Evolutionary conservation across 2,329 filamentous ascomycete genomes (phyloP).

Genomic region (Aspergillus novoparasiticus): DNA sequence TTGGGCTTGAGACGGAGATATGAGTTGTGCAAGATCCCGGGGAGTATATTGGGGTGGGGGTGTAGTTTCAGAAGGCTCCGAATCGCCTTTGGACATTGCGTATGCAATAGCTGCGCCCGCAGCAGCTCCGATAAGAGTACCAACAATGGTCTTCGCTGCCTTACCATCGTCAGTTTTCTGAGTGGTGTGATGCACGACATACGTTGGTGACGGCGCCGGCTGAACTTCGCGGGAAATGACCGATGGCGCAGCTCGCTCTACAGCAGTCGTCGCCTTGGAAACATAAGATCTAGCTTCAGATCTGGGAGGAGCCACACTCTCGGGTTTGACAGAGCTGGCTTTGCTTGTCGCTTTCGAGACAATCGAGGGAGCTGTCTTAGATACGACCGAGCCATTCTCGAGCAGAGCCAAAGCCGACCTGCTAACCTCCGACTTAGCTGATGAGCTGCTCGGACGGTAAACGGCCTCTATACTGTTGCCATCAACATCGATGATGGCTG

Average conservation of each 20-base stretch:
- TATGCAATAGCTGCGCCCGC: constrained; percentile 78
- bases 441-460: constrained; percentile 49
- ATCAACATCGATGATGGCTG: constrained; percentile 73
- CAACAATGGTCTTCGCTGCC: constrained; percentile 65
- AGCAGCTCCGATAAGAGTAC: constrained; percentile 76
- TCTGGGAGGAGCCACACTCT: constrained; percentile 32
- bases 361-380: neutral
- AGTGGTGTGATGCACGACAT: constrained; percentile 24
- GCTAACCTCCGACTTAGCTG: constrained; percentile 31
- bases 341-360: constrained; percentile 33
- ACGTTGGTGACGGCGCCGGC: constrained; percentile 25
- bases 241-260: constrained; percentile 25
- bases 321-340: constrained; percentile 31
- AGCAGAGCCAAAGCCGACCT: constrained; percentile 38
- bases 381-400: constrained; percentile 41
- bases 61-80: constrained; percentile 26
- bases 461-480: constrained; percentile 83
- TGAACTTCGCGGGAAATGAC: constrained; percentile 26
- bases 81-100: constrained; percentile 66
- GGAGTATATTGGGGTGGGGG: constrained; percentile 29
- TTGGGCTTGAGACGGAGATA: constrained; percentile 26
- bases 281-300: constrained; percentile 33
- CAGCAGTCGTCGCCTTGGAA: constrained; percentile 30
- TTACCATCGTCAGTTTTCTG: constrained; percentile 44
- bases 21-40: constrained; percentile 28